Evolutionary conservation across 768 basidiomycete genomes (phyloP).

Genomic region (Tremella mesenterica): DNA sequence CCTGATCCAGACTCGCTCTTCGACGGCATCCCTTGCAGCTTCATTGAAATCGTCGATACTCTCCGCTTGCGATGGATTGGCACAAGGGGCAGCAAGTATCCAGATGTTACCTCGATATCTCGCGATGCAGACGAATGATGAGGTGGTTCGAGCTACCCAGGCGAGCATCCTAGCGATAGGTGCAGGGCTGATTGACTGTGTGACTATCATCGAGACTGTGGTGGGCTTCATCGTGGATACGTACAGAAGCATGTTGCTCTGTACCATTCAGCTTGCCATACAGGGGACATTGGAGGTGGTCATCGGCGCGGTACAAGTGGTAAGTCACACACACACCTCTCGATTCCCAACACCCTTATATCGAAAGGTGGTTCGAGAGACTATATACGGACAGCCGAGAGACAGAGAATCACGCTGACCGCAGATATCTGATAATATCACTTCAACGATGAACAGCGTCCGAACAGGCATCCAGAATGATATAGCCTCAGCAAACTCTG

Average conservation of each 20-base stretch:
- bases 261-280: conserved; percentile 83
- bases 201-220: conserved; percentile 77
- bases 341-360: too few relatives aligned
- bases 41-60: conserved; percentile 69
- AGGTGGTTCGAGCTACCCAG: conserved; percentile 69
- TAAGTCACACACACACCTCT: conserved; percentile 44
- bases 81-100: conserved; percentile 68
- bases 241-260: conserved; percentile 87
- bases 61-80: conserved; percentile 74
- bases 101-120: conserved; percentile 83
- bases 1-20: conserved; percentile 61
- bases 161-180: conserved; percentile 69
- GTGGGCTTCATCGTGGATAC: conserved; percentile 86
- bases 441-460: conserved; percentile 54
- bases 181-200: conserved; percentile 54
- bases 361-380: too few relatives aligned
- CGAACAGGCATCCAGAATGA: conserved; percentile 67
- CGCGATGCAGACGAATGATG: conserved; percentile 72
- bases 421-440: conserved; percentile 65
- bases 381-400: too few relatives aligned
- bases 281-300: conserved; percentile 69
- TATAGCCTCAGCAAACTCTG: conserved; percentile 59
- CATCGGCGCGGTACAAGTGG: conserved; percentile 74
- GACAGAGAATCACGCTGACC: neutral
- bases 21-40: conserved; percentile 59